Conservation (phyloP, 2,329 filamentous ascomycete species). For the Thelonectria rubi region DNA sequence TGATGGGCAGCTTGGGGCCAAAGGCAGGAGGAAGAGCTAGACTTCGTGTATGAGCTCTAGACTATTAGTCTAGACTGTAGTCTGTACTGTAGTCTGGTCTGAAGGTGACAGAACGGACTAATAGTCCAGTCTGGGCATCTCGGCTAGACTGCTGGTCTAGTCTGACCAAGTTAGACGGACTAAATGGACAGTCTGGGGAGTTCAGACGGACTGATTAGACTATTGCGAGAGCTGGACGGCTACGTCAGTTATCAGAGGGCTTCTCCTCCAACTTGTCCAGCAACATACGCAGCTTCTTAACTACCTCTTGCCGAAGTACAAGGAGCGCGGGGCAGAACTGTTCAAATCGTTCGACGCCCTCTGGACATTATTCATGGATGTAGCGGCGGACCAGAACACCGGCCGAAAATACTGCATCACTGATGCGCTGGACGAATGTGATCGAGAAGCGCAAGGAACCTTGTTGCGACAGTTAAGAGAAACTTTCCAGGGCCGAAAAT, state of each 20-base stretch:
- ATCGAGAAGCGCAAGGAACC: constrained; percentile 26
- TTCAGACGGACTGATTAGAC: neutral
- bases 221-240: constrained; percentile 30
- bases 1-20: neutral
- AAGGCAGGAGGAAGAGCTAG: neutral
- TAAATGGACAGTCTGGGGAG: neutral
- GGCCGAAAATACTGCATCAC: constrained; percentile 35
- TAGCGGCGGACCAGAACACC: constrained; percentile 23
- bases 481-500: constrained; percentile 17
- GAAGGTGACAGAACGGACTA: neutral
- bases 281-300: constrained; percentile 32
- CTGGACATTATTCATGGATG: constrained; percentile 33
- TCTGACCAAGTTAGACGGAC: neutral
- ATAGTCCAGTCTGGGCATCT: neutral
- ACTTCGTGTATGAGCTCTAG: neutral
- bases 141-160: constrained; percentile 1
- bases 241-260: constrained; percentile 34
- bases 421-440: constrained; percentile 37
- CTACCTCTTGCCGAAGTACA: constrained; percentile 33
- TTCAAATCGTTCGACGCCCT: constrained; percentile 38
- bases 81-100: neutral
- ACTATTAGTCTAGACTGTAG: neutral
- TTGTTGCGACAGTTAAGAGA: constrained; percentile 29
- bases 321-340: constrained; percentile 20
- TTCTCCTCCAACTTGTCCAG: constrained; percentile 35